A percentile compares a stretch with the other conserved stretches of the same genome.
Evolutionary conservation across 257 asterid species (phyloP).

Genomic region (Solanum infundibuliforme): DNA sequence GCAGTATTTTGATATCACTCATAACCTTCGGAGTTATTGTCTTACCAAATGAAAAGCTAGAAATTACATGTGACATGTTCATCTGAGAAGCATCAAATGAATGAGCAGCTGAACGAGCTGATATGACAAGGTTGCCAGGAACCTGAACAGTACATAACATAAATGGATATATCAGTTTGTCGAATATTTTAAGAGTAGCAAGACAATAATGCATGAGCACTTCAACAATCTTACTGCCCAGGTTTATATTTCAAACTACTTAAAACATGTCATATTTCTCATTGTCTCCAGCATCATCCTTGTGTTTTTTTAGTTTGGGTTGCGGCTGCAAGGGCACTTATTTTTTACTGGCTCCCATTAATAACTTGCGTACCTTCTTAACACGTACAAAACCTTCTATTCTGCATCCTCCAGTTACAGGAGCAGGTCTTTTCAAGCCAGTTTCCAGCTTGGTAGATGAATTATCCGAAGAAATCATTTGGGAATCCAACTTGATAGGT

Average conservation of each 20-base stretch:
- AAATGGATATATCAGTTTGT: not conserved
- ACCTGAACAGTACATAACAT: slow-evolving; percentile 43
- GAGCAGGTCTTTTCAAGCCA: slow-evolving; percentile 71
- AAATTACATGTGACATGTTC: slow-evolving; percentile 89
- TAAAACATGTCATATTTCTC: not conserved
- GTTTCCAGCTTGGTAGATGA: slow-evolving; percentile 23
- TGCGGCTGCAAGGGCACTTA: not conserved
- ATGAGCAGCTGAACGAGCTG: slow-evolving; percentile 87
- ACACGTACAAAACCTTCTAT: slow-evolving; percentile 95
- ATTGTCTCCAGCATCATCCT: not conserved
- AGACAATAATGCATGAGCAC: not conserved
- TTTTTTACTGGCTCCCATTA: not conserved
- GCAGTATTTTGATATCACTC: slow-evolving; percentile 60
- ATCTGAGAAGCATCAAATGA: slow-evolving; percentile 93
- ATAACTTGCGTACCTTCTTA: slow-evolving; percentile 51
- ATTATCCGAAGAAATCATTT: slow-evolving; percentile 33
- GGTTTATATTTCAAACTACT: not conserved
- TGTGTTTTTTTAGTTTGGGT: not conserved
- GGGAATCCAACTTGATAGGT: slow-evolving; percentile 53
- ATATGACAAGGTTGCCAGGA: slow-evolving; percentile 84
- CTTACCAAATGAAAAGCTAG: slow-evolving; percentile 81
- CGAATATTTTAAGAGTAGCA: not conserved
- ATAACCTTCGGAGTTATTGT: slow-evolving; percentile 51
- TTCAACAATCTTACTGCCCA: not conserved
- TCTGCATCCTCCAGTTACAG: slow-evolving; percentile 87